Base-by-base conservation (phyloP, 345 rosid genomes). In the Citrus reticulata region DNA sequence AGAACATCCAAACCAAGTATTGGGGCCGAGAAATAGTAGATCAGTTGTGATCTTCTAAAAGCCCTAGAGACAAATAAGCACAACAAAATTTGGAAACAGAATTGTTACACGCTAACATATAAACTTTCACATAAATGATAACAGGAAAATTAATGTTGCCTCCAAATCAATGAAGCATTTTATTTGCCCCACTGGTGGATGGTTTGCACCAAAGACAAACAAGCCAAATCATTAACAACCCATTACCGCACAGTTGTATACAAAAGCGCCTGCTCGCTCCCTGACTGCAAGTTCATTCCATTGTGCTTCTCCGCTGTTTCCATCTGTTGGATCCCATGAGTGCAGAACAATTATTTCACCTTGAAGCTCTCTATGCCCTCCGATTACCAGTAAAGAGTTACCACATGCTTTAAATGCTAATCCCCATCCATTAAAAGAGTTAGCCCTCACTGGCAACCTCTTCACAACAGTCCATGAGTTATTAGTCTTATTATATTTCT, bases 341-440 rank as follows among this genome's bases (percentile, higher is more conserved):
- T 84, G 80, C 51, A 84, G 75, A 74, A 84, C 83, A 40, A 87
- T 83, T 14, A 81, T 82, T 77, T 82, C 86, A 55, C 81, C 84
- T 61, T 77, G 80, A 39, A 75, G 71, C 5, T 83, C 80, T 75
- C 80, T 76, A 39, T 77, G 89, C 25, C 89, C 87, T 17, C 87
- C 89, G 14, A 84, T 79, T 24, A 87, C 89, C 16, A 87, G 34
- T 68, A 87, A 77, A 35, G 65, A 76, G 75, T 75, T 69, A 9
- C 89, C 89, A 49, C 85, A 83, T 22, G 86, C 86, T 75, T 79
- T 84, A 66, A 87, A 87, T 8, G 89, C 89, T 35, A 87, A 63
- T 24, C 89, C 89, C 89, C 87, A 87, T 51, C 89, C 89, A 60
- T 84, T 80, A 25, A 79, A 82, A 32, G 82, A 87, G 80, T 83